A percentile compares a stretch with the other conserved stretches of the same genome.
Evolutionary conservation across 768 basidiomycete species (phyloP).

Genomic region (Gautieria morchelliformis): DNA sequence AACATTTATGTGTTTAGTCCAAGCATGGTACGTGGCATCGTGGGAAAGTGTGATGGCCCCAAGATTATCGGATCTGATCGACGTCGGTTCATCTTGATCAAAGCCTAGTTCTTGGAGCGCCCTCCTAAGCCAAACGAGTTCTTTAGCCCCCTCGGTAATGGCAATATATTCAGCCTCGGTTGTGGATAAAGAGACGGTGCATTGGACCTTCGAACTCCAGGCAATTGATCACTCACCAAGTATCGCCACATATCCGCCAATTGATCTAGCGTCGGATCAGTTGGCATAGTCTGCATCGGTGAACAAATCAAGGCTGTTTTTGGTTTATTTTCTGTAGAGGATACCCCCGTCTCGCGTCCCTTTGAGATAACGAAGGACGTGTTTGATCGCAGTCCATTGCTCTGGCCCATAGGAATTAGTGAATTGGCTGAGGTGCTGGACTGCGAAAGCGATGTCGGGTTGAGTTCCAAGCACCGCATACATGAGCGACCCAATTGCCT

Average conservation of each 20-base stretch:
- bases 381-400: conserved; percentile 20
- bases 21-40: conserved; percentile 26
- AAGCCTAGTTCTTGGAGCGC: conserved; percentile 12
- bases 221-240: conserved; percentile 1
- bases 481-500: conserved; percentile 21
- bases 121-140: conserved; percentile 8
- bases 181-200: conserved; percentile 7
- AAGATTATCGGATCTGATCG: conserved; percentile 18
- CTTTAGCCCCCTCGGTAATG: conserved; percentile 10
- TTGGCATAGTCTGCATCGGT: conserved; percentile 17
- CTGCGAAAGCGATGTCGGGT: conserved; percentile 24
- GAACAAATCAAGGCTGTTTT: conserved; percentile 5
- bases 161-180: conserved; percentile 20
- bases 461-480: conserved; percentile 23
- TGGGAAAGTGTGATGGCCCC: conserved; percentile 16
- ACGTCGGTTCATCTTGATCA: conserved; percentile 4
- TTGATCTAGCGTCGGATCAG: conserved; percentile 12
- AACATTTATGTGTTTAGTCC: conserved; percentile 36
- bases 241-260: conserved; percentile 14
- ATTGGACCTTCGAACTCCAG: conserved; percentile 9
- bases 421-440: conserved; percentile 18
- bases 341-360: conserved; percentile 15
- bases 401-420: conserved; percentile 10
- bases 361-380: conserved; percentile 19
- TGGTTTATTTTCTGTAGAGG: neutral